Percentiles rank a stretch among this genome's conserved stretches.
phyloP scores from a whole-genome alignment of 2,329 filamentous ascomycete species.

The Dryadomyces sulphureus region DNA sequence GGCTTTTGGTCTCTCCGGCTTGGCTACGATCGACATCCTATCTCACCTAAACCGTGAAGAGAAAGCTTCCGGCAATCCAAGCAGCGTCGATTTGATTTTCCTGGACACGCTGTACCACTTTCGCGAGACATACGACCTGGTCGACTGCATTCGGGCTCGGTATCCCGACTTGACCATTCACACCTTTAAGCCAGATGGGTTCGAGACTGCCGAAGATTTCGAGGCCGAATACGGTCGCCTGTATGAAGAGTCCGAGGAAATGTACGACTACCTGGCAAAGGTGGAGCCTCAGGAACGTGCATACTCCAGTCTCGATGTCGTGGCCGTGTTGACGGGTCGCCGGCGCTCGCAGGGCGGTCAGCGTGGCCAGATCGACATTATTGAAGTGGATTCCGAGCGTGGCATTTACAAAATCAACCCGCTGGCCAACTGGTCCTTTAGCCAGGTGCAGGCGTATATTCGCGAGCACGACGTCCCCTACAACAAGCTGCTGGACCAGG shows the following conservation, averaged over 20 bases:
- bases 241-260: conserved; percentile 73
- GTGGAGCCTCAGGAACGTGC: conserved; percentile 91
- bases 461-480: conserved; percentile 79
- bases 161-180: conserved; percentile 75
- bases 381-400: conserved; percentile 78
- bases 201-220: conserved; percentile 61
- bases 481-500: conserved; percentile 76
- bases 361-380: conserved; percentile 75
- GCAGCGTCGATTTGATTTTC: conserved; percentile 53
- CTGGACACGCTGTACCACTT: conserved; percentile 78
- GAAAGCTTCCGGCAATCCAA: conserved; percentile 18
- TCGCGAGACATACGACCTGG: conserved; percentile 56
- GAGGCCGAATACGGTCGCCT: conserved; percentile 69
- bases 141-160: conserved; percentile 56
- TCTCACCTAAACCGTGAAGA: conserved; percentile 55
- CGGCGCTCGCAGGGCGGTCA: conserved; percentile 86
- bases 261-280: conserved; percentile 96
- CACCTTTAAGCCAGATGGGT: conserved; percentile 74
- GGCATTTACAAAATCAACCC: conserved; percentile 97
- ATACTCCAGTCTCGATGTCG: conserved; percentile 74
- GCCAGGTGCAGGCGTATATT: conserved; percentile 79
- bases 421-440: conserved; percentile 84
- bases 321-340: conserved; percentile 83
- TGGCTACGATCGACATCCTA: conserved; percentile 75
- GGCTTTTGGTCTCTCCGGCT: conserved; percentile 66